Base-by-base conservation (phyloP, 2,329 filamentous ascomycete species). In the Diaporthe aspalathi region DNA sequence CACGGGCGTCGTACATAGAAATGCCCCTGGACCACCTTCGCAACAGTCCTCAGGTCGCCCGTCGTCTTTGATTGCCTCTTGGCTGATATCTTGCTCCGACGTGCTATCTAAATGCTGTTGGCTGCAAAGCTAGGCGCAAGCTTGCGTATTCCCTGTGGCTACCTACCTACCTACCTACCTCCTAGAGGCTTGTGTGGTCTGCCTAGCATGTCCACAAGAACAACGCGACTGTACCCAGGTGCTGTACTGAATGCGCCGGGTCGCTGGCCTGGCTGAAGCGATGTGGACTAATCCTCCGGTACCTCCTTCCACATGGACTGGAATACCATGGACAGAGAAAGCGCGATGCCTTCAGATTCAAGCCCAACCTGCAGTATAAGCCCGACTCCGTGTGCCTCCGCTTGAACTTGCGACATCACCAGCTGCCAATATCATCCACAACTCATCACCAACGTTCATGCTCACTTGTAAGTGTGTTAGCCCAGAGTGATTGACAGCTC, bases 1-100 rank as follows among this genome's bases (percentile, higher is more conserved):
- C 29, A 50, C 14, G 45, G 60, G 60, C 60, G 20, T 27, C 20
- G 38, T 47, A 63, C 24, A 62, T 62, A 63, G 57, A 63, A 27
- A 47, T 12, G 32, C 11, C n/a, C 57, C 20, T 50, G 20, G n/a
- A 65, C 27, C 45, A 50, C n/a, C n/a, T n/a, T n/a, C n/a, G n/a
- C n/a, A n/a, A n/a, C n/a, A n/a, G n/a, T n/a, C n/a, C n/a, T n/a
- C n/a, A n/a, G n/a, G n/a, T n/a, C n/a, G n/a, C n/a, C n/a, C n/a
- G n/a, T n/a, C n/a, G n/a, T n/a, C n/a, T n/a, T n/a, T n/a, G n/a
- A n/a, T n/a, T 24, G 43, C 7, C 17, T 11, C 2, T 38, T 22
- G 8, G 24, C 6, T 50, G n/a, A 24, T 22, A 16, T 65, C 45
- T 38, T 2, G n/a, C 17, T 27, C 8, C 20, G 14, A 14, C 27